Evolutionary conservation across 495 filamentous ascomycete genomes (phyloP), one percentile per base, ranked within the genome.

Genomic region (Pyrenopolyporus hunteri): DNA sequence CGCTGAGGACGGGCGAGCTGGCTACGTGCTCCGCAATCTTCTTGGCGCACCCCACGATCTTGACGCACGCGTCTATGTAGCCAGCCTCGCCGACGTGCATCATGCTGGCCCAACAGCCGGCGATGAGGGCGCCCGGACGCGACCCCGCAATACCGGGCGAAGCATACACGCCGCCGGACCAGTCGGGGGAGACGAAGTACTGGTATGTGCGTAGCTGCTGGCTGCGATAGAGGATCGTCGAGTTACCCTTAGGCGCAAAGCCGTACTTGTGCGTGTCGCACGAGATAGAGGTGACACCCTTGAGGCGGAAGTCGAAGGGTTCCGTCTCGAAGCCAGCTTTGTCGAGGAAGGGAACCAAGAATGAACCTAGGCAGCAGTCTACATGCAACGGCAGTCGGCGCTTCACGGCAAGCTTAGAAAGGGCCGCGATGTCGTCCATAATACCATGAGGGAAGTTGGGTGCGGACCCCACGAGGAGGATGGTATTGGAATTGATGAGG

Each of bases 261-360:
- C 94, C 94, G 73, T 99, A 98, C 74, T 98, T 98, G 78, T 98
- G 94, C 23, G 94, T 99, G 71, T 99, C 94, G 69, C 93, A 96
- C 65, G 84, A 89, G 73, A 99, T 97, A 70, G 86, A 90, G 4
- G 95, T 97, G 50, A 99, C 95, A 69, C 94, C 94, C 51, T 89
- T 89, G 53, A 94, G 84, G 28, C 87, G 85, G 85, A 99, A 99
- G 75, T 99, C 95, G 70, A 97, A 98, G 11, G 84, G 87, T 58
- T 86, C 84, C 20, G 88, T 82, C 46, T 91, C 89, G 74, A 96
- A 97, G 29, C 94, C 95, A 16, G 94, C 93, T 66, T 89, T 89
- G 62, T 89, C 85, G 50, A 99, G 89, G 77, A 93, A 91, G 9
- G 95, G 91, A 42, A 98, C 81, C 25, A 98, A 77, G 80, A 99